These are phyloP conservation scores for Rugonectria rugulosa DNA, from an alignment of 2,329 filamentous ascomycete genomes.

Conservation along the genomic window DNA sequence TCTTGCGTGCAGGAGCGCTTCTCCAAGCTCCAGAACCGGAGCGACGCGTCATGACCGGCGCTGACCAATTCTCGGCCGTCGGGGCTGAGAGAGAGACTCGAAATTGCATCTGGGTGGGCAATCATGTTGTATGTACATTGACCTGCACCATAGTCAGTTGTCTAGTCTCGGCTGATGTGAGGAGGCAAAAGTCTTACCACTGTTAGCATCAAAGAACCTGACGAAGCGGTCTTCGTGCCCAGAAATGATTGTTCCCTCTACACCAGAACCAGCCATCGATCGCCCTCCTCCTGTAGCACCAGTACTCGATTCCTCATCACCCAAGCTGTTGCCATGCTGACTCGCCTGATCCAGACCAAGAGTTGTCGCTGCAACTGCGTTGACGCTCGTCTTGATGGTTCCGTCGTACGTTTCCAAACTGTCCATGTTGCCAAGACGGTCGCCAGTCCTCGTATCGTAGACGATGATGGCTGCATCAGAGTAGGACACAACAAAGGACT, in stretches of 20 bases:
- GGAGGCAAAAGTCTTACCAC: conserved; percentile 70
- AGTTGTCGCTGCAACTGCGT: conserved; percentile 88
- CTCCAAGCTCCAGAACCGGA: conserved; percentile 97
- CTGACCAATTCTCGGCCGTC: conserved; percentile 95
- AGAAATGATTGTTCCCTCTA: conserved; percentile 94
- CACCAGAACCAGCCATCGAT: conserved; percentile 73
- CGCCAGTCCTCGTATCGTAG: conserved; percentile 90
- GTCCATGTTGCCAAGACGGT: conserved; percentile 91
- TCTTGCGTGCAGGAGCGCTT: conserved; percentile 96
- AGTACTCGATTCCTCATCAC: conserved; percentile 77
- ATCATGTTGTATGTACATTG: conserved; percentile 99
- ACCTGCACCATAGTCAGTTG: conserved; percentile 61
- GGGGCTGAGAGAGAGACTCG: conserved; percentile 87
- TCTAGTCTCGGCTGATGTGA: neutral
- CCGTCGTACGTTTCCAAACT: conserved; percentile 94
- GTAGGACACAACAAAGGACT: conserved; percentile 93
- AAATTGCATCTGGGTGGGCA: conserved; percentile 92
- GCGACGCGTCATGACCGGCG: conserved; percentile 91
- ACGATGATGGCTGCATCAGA: conserved; percentile 89
- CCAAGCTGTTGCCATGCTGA: conserved; percentile 64
- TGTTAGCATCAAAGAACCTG: conserved; percentile 97
- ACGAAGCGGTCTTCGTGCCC: conserved; percentile 97
- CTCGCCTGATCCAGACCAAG: conserved; percentile 75
- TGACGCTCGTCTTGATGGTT: conserved; percentile 80
- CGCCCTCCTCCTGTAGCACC: conserved; percentile 79